A percentile compares a stretch with the other conserved stretches of the same genome.
phyloP scores from a whole-genome alignment of 768 basidiomycete genomes.

The Saitozyma sp. region DNA sequence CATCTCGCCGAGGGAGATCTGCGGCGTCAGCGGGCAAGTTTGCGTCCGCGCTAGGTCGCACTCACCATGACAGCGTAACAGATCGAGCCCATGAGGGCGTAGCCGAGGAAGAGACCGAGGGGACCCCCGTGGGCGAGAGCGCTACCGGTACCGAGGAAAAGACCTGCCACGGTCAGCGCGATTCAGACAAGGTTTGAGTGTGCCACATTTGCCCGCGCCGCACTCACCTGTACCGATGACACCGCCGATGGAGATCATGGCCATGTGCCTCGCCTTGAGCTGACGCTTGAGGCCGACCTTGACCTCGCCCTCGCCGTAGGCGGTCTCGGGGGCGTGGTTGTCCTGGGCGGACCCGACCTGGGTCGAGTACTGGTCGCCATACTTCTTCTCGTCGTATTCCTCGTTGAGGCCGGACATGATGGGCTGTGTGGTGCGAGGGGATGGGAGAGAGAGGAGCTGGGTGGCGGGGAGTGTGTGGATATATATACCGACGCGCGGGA shows the following conservation, averaged over 20 bases:
- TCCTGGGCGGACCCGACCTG: neutral
- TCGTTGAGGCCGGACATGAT: conserved; percentile 14
- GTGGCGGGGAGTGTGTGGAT: neutral
- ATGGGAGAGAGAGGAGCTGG: neutral
- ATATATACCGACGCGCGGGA: neutral
- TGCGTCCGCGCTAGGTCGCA: neutral
- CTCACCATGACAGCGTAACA: conserved; percentile 63
- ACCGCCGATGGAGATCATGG: conserved; percentile 27
- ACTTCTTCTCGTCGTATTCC: conserved; percentile 23
- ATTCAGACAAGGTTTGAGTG: no score
- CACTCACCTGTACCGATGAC: conserved; percentile 37
- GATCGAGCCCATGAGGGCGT: conserved; percentile 29
- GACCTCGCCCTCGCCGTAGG: conserved; percentile 3
- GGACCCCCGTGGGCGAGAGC: conserved; percentile 43
- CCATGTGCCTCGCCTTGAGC: conserved; percentile 20
- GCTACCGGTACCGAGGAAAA: conserved; percentile 61
- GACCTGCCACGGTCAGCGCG: no score
- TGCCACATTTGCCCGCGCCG: no score
- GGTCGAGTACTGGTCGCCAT: conserved; percentile 7
- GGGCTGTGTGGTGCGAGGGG: neutral
- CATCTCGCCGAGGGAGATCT: conserved; percentile 41
- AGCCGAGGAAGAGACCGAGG: conserved; percentile 43
- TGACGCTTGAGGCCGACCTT: conserved; percentile 16
- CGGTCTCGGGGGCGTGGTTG: neutral
- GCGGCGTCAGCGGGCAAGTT: neutral